These are phyloP conservation scores for Saccharum hybrid DNA, from an alignment of 202 grass and related monocot species.

Conservation along the genomic window DNA sequence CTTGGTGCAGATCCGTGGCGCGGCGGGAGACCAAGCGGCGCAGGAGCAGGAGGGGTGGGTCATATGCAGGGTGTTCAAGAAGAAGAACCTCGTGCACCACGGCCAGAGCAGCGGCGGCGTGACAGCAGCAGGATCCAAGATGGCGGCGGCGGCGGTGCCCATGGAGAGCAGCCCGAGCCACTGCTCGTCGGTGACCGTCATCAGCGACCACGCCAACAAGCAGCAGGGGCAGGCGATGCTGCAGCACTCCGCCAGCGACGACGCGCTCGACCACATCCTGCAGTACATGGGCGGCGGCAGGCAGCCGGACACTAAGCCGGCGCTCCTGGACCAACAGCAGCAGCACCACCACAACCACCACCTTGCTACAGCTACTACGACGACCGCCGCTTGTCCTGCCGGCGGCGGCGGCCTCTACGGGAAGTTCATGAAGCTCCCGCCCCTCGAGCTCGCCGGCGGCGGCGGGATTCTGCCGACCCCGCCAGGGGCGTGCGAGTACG, in stretches of 20 bases:
- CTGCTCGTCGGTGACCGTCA: conserved; percentile 54
- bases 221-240: conserved; percentile 33
- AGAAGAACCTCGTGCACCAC: conserved; percentile 69
- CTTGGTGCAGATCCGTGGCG: conserved; percentile 44
- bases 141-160: neutral
- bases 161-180: conserved; percentile 63
- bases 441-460: conserved; percentile 52
- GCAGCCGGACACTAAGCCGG: conserved; percentile 54
- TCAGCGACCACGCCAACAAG: conserved; percentile 1
- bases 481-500: neutral
- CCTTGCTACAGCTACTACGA: conserved; percentile 7
- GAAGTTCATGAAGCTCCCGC: conserved; percentile 67
- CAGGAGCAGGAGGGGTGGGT: conserved; percentile 92
- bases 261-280: conserved; percentile 78
- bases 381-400: neutral
- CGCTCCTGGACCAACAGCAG: neutral
- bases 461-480: conserved; percentile 13
- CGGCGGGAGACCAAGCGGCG: conserved; percentile 48
- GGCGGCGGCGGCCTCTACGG: conserved; percentile 26
- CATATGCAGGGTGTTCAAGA: conserved; percentile 95
- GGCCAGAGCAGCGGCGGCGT: conserved; percentile 25
- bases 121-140: neutral
- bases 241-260: conserved; percentile 46
- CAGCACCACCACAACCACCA: neutral
- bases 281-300: conserved; percentile 61